Evolutionary conservation across 306 rosid species (phyloP).

Genomic region (Fragaria ananassa): DNA sequence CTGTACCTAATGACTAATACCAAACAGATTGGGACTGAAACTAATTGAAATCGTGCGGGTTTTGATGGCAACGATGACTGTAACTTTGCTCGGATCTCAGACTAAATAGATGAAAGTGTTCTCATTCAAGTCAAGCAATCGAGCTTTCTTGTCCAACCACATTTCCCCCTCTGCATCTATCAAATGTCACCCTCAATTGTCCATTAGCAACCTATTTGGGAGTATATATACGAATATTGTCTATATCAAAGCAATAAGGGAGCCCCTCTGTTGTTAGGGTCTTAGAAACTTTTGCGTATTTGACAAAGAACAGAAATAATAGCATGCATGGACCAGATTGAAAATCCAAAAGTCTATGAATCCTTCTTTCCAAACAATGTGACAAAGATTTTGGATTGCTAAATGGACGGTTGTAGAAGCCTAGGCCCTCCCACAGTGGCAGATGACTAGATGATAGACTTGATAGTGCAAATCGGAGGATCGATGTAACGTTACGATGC

Average conservation of each 20-base stretch:
- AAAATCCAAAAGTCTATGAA: neutral
- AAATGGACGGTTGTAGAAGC: neutral
- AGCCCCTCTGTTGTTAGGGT: neutral
- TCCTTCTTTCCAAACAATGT: neutral
- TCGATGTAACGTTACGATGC: neutral
- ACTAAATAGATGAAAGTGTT: neutral
- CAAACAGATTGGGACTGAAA: neutral
- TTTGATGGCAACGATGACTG: neutral
- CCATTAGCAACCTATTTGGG: slow-evolving; percentile 26
- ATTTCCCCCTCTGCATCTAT: neutral
- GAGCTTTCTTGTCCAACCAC: slow-evolving; percentile 13
- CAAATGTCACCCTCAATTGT: slow-evolving; percentile 11
- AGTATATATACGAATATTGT: slow-evolving; percentile 17
- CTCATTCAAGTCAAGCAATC: neutral
- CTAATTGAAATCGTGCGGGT: slow-evolving; percentile 3
- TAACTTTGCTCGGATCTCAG: neutral
- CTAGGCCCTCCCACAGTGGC: neutral
- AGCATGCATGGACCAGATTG: neutral
- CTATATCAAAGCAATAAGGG: neutral
- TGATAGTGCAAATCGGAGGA: neutral
- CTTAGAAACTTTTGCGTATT: neutral
- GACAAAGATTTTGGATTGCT: slow-evolving; percentile 3
- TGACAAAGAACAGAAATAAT: neutral
- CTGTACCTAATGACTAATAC: neutral
- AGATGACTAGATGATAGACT: neutral